These are phyloP conservation scores for Wickerhamomyces rabaulensis DNA, from an alignment of 805 yeast species.

Conservation along the genomic window DNA sequence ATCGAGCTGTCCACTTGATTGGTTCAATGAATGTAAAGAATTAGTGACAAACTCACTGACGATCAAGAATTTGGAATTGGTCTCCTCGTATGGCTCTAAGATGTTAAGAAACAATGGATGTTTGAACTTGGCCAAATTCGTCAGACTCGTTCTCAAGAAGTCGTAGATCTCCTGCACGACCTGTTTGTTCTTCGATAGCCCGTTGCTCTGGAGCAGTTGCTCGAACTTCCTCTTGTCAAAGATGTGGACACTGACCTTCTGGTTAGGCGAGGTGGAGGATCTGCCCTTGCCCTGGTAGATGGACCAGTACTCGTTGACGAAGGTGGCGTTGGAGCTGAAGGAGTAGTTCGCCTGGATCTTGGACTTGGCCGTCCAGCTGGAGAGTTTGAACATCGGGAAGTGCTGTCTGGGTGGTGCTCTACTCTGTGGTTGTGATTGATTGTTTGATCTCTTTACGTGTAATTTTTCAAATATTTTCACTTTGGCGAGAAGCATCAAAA, in stretches of 20 bases:
- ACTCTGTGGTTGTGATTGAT: background rate
- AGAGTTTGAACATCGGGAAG: conserved; percentile 7
- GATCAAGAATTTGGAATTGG: conserved; percentile 69
- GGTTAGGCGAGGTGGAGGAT: conserved; percentile 30
- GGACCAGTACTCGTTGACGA: conserved; percentile 74
- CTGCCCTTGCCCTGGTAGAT: conserved; percentile 75
- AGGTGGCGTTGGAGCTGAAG: conserved; percentile 62
- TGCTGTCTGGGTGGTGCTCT: background rate
- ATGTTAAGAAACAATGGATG: conserved; percentile 86
- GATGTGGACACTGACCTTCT: conserved; percentile 73
- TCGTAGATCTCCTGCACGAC: conserved; percentile 59
- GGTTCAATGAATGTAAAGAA: conserved; percentile 36
- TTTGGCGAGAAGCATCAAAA: no score
- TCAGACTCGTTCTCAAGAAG: conserved; percentile 60
- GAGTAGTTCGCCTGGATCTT: conserved; percentile 33
- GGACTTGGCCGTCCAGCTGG: conserved; percentile 7
- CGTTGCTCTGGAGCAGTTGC: conserved; percentile 42
- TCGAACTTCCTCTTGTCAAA: conserved; percentile 80
- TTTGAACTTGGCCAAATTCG: conserved; percentile 70
- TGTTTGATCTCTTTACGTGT: background rate
- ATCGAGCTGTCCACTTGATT: conserved; percentile 41
- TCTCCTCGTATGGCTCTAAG: conserved; percentile 86
- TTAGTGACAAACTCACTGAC: conserved; percentile 77
- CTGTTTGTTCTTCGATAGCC: conserved; percentile 43
- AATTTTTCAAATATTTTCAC: background rate